Conservation (phyloP, 306 rosid species). For the Trifolium repens region DNA sequence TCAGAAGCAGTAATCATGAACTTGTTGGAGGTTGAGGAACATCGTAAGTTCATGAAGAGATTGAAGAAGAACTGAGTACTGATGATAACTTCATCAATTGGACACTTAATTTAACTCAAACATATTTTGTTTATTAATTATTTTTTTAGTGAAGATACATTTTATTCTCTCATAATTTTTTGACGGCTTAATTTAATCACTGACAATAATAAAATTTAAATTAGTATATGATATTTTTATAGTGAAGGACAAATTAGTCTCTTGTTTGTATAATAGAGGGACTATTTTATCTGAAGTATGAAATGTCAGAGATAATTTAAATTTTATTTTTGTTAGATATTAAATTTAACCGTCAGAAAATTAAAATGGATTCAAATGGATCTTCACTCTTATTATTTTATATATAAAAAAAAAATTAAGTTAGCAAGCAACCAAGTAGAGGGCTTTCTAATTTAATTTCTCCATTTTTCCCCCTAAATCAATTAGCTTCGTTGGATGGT, state of each 20-base stretch:
- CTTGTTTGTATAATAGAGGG: too few species aligned
- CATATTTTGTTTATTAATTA: not conserved
- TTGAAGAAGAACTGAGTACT: not conserved
- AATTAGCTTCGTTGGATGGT: slow-evolving; percentile 6
- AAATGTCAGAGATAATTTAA: too few species aligned
- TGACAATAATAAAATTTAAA: too few species aligned
- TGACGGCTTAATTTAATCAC: too few species aligned
- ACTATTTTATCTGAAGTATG: too few species aligned
- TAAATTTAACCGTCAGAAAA: too few species aligned
- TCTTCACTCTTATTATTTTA: not conserved
- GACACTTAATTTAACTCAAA: not conserved
- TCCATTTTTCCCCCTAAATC: slow-evolving; percentile 22
- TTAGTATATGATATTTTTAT: too few species aligned
- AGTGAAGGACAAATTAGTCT: too few species aligned
- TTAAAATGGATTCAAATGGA: too few species aligned
- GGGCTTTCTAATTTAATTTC: slow-evolving; percentile 1
- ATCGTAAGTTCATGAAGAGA: slow-evolving; percentile 32
- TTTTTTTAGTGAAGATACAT: not conserved
- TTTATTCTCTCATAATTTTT: too few species aligned
- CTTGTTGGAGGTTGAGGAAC: slow-evolving; percentile 51
- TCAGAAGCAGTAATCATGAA: slow-evolving; percentile 55
- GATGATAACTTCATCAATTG: not conserved
- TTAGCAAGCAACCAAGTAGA: not conserved
- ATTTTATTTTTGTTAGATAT: too few species aligned
- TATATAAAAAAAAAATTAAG: not conserved